Conservation (phyloP, 2,329 filamentous ascomycete species). For the Lecanicillium sp. region DNA sequence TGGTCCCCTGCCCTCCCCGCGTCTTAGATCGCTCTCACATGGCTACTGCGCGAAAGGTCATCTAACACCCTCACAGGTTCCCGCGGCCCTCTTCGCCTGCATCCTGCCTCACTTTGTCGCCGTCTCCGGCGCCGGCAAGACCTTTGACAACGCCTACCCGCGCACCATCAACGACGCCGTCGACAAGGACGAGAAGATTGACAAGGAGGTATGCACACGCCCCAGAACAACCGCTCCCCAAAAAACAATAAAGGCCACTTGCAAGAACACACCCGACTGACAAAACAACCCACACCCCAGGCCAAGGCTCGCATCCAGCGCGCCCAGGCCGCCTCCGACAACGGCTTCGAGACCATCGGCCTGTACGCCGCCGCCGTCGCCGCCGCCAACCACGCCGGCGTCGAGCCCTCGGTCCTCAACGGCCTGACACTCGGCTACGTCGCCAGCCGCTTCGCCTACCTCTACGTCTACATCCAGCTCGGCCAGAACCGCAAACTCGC, state of each 20-base stretch:
- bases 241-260: no score
- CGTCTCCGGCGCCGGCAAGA: conserved; percentile 23
- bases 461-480: conserved; percentile 37
- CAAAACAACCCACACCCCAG: conserved; percentile 20
- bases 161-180: conserved; percentile 28
- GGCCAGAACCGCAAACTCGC: conserved; percentile 35
- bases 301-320: conserved; percentile 50
- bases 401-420: conserved; percentile 34
- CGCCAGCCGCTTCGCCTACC: conserved; percentile 33
- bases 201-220: conserved; percentile 23
- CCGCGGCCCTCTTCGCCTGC: conserved; percentile 32
- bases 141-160: conserved; percentile 35
- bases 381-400: conserved; percentile 40
- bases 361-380: conserved; percentile 37
- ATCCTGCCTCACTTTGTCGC: conserved; percentile 32
- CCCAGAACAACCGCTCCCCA: no score
- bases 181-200: conserved; percentile 26
- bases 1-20: no score
- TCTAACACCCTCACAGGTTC: conserved; percentile 29
- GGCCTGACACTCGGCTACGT: conserved; percentile 34
- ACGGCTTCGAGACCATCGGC: conserved; percentile 40
- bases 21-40: neutral
- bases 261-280: no score
- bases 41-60: neutral
- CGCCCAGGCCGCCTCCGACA: conserved; percentile 42